Base-by-base conservation (phyloP, 1,284 basidiomycete genomes). In the Rugosomyces carneus region DNA sequence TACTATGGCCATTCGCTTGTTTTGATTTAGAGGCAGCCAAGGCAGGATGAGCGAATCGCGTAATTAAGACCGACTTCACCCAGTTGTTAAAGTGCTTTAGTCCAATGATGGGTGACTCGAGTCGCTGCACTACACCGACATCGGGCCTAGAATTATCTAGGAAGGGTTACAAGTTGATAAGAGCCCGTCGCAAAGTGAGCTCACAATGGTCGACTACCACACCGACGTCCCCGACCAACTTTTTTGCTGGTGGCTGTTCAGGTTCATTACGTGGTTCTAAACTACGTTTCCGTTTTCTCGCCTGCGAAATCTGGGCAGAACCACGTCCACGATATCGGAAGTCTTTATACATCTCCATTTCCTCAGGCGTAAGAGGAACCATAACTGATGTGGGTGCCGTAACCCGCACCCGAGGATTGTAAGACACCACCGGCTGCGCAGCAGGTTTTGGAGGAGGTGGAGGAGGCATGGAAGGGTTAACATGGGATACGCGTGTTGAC, bases 1-100 rank as follows among this genome's bases (percentile, higher is more conserved):
- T 62, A 11, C 68, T 64, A 27, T 66, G 24, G 21, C 43, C 45
- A 21, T 62, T 59, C 37, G 64, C 60, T 23, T 59, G 51, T 34
- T 57, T 50, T 8, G 55, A 35, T 53, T 64, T 72, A 48, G 56
- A 51, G 7, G 61, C 63, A 49, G 67, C 61, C 20, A 86, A 70
- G 27, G 68, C 77, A 11, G 83, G 80, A 59, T 84, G 80, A 1
- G 83, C 84, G 61, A 91, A 95, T 44, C 84, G 86, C 6, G 86
- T 85, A 57, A 98, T 95, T 51, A 97, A 75, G 8, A 96, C 91
- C 10, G 90, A 92, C 67, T 98, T 98, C 57, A 97, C 84, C 94
- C 96, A 99, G 69, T 99, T 99, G 71, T 99, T 99, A 72, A 98
- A 99, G 63, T 81, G 90, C 66, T 95, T 94, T 46, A 99, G 76